Evolutionary conservation across 768 basidiomycete species (phyloP).

Genomic region (Naematelia encephala): DNA sequence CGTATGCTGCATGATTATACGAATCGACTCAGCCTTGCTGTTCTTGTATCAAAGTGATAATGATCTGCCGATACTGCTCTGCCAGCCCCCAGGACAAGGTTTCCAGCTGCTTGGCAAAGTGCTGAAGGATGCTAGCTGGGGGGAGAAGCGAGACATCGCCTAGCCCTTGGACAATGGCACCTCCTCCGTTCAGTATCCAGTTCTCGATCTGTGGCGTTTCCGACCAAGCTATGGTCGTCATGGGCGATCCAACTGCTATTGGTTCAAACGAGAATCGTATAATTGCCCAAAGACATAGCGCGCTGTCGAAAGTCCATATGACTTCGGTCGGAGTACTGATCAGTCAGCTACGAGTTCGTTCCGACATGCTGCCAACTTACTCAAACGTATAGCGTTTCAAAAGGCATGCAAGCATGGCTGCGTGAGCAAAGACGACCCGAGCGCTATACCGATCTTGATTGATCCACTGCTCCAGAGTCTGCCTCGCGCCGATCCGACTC

Average conservation of each 20-base stretch:
- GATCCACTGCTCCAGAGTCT: slow-evolving; percentile 5
- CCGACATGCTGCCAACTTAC: slow-evolving; percentile 5
- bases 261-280: slow-evolving; percentile 1
- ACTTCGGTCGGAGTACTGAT: slow-evolving; percentile 12
- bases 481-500: slow-evolving; percentile 2
- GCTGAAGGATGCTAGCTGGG: neutral
- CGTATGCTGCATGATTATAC: neutral
- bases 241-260: neutral
- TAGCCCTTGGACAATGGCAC: slow-evolving; percentile 9
- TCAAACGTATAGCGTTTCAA: slow-evolving; percentile 12
- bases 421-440: slow-evolving; percentile 10
- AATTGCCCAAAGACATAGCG: slow-evolving; percentile 13
- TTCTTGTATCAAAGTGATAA: slow-evolving; percentile 2
- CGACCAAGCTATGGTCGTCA: slow-evolving; percentile 7
- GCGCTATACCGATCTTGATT: neutral
- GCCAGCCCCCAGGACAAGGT: slow-evolving; percentile 17
- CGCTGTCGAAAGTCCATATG: slow-evolving; percentile 13
- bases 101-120: slow-evolving; percentile 6
- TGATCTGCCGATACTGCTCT: slow-evolving; percentile 9
- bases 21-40: neutral
- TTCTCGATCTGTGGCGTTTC: neutral
- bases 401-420: slow-evolving; percentile 14
- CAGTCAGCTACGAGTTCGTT: neutral
- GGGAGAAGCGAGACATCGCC: slow-evolving; percentile 7
- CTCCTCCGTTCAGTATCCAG: slow-evolving; percentile 10